Base-by-base conservation (phyloP, 2,329 filamentous ascomycete species). In the Seiridium cupressi region DNA sequence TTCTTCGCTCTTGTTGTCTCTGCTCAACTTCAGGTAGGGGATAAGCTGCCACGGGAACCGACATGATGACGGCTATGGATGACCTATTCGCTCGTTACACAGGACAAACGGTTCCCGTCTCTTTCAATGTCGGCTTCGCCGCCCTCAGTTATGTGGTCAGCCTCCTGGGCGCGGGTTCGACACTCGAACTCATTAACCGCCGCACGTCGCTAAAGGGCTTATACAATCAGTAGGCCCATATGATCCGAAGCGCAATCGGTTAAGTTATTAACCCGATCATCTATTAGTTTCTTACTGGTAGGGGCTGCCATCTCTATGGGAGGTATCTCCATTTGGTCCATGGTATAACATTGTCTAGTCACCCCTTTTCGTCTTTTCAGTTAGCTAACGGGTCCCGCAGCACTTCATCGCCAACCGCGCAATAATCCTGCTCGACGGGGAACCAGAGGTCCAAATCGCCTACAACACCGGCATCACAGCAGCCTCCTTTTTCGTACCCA, bases 81-180 rank as follows among this genome's bases (percentile, higher is more conserved):
- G 49, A 51, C 32, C n/a, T 51, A 18, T 51, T 51, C 31, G 49
- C 49, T 35, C 49, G 49, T 51, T 51, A 51, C n/a, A 51, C 49
- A 32, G 49, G 49, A 13, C 26, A 51, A 31, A 36, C 49, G 49
- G 49, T 51, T 35, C 49, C 49, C 10, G 49, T 51, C 9, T 51
- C 49, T 10, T 51, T 32, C 9, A 51, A 51, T 51, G 49, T 51
- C 32, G 49, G 49, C 9, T 51, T 51, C 49, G 49, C 34, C 31
- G 49, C 31, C 31, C 49, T 51, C 11, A 51, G 49, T 31, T 51
- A 51, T 36, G 49, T 51, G n/a, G 49, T 51, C 6, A 51, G 49
- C 49, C 49, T 51, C 8, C 49, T 51, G 9, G 49, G 49, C 11
- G 49, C 49, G 9, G 49, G 49, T 10, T 51, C 49, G 34, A 51